Conservation (phyloP, 2,329 filamentous ascomycete genomes). For the Knoxdaviesia proteae region DNA sequence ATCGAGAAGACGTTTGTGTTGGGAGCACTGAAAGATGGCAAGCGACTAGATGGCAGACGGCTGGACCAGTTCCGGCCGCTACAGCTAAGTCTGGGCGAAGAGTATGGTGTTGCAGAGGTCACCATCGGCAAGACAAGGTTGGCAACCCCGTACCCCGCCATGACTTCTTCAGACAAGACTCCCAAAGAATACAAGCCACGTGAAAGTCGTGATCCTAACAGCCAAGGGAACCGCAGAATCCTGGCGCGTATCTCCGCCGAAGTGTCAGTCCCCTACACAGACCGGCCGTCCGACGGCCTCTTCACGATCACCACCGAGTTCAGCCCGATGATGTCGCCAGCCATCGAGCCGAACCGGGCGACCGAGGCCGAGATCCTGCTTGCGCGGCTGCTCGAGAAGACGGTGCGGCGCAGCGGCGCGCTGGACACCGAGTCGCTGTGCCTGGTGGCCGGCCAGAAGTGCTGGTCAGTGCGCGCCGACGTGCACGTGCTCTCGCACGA, state of each 20-base stretch:
- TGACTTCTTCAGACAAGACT: too few relatives aligned
- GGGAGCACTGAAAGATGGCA: constrained; percentile 59
- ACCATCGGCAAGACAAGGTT: constrained; percentile 79
- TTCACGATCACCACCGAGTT: constrained; percentile 87
- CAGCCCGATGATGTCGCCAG: constrained; percentile 76
- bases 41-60: constrained; percentile 66
- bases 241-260: constrained; percentile 73
- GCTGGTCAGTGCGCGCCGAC: constrained; percentile 79
- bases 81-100: constrained; percentile 65
- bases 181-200: neutral
- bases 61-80: constrained; percentile 64
- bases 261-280: constrained; percentile 64
- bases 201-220: constrained; percentile 1
- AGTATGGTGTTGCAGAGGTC: constrained; percentile 78
- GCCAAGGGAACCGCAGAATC: constrained; percentile 32
- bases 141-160: constrained; percentile 3
- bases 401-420: constrained; percentile 74
- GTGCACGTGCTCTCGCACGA: constrained; percentile 83
- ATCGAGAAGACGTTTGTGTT: constrained; percentile 76
- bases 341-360: constrained; percentile 69
- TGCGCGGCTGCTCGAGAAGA: constrained; percentile 79
- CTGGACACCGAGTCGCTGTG: constrained; percentile 92
- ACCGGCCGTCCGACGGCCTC: constrained; percentile 86
- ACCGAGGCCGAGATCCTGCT: constrained; percentile 72
- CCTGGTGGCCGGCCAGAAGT: constrained; percentile 74